Evolutionary conservation across 2,329 filamentous ascomycete species (phyloP), one percentile per base, ranked within the genome.

Genomic region (Orbilia blumenaviensis): DNA sequence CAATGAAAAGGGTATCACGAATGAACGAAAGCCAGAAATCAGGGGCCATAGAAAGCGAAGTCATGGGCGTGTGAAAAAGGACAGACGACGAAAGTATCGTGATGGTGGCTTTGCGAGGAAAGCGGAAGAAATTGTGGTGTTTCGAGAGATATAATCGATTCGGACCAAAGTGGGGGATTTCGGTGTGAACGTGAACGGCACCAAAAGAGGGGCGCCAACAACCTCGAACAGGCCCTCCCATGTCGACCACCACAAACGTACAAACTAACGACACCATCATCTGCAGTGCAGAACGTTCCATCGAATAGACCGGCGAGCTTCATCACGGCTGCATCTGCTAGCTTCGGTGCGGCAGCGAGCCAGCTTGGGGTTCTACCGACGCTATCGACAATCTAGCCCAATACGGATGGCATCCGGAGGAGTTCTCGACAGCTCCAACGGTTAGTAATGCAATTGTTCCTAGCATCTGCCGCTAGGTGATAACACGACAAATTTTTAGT

Each of bases 281-380:
- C 48, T 54, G 27, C 48, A 32, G 9, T 54, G 48, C 48, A 54
- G 18, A n/a, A 54, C 21, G 14, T 29, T 36, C 21, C 27, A 32
- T 21, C 48, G 48, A 54, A 54, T 54, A 34, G 48, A 7, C 48
- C 48, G 16, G 27, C 48, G 27, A 54, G 48, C 48, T 54, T 54
- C 48, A 54, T 54, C 48, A 21, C 21, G 34, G 48, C 48, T 54
- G 48, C 48, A 54, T 32, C 27, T 21, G n/a, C 8, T 54, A 54
- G 48, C 48, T 54, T 72, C 67, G 67, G 67, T 72, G 67, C 46
- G 36, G 58, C 67, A 72, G 67, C 67, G 67, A 72, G 58, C 48
- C 36, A 46, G 58, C 44, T 25, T 38, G 29, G 44, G 58, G 18
- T 61, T 48, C 48, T 38, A 63, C 58, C 58, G 46, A 44, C 34